Evolutionary conservation across 108 stramenopile genomes (phyloP), one percentile per base, ranked within the genome.

Genomic region (Cylindrotheca fusiformis): DNA sequence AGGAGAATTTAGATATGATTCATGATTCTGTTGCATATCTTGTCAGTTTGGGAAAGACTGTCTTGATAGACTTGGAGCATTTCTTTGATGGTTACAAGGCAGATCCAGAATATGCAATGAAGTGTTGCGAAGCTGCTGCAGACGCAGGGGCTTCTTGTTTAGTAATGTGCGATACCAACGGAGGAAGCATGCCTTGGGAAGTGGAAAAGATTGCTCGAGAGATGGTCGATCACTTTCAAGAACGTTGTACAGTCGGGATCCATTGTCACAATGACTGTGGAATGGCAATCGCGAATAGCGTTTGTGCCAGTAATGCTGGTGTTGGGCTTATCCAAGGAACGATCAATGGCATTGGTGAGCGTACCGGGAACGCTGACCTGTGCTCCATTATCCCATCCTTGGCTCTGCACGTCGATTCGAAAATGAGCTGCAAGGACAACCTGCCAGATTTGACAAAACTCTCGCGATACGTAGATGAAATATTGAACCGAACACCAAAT

Each of bases 131-230:
- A 47, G 84, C 90, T 18, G 94, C 94, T 0, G 84, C 78, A 10
- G 83, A 91, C 27, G 91, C 91, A 6, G 94, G 92, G 0, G 96
- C 92, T 20, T 66, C 74, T 14, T 85, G 86, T 41, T 64, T 97
- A 36, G 96, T 97, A 5, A 76, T 95, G 68, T 97, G 96, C 74
- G 96, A 97, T 79, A 97, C 96, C 25, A 97, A 97, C 72, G 96
- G 96, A 5, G 96, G 94, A 23, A 76, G 63, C 53, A 92, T 97
- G 83, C 94, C 94, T 14, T 97, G 96, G 96, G 86, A 94, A 61
- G 63, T 95, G 10, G 77, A 77, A 20, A 47, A 67, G 3, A 76
- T 85, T 1, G 73, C 86, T 12, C 24, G 54, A 14, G 58, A 64
- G 23, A 75, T 86, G 51, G 78, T 87, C 5, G 41, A 55, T 5